Evolutionary conservation across 2,329 filamentous ascomycete species (phyloP).

Genomic region (Knufia fluminis): DNA sequence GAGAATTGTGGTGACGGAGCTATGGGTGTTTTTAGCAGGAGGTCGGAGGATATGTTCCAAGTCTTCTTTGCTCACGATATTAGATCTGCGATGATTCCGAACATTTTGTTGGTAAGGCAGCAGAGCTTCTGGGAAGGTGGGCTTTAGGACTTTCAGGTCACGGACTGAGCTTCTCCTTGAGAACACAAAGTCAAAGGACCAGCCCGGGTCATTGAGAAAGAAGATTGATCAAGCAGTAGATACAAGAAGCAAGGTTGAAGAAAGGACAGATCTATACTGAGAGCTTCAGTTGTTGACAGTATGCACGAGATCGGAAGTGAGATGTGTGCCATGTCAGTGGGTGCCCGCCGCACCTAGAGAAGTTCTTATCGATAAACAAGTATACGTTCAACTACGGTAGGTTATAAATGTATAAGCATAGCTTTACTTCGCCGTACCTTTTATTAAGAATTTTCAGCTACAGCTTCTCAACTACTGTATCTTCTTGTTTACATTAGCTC

Average conservation of each 20-base stretch:
- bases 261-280: not conserved
- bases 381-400: not conserved
- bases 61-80: constrained; percentile 56
- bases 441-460: too few relatives aligned
- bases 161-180: too few relatives aligned
- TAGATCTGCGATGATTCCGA: constrained; percentile 67
- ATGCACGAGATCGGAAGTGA: not conserved
- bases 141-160: not conserved
- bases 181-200: not conserved
- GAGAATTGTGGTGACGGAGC: constrained; percentile 77
- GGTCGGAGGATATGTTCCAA: constrained; percentile 1
- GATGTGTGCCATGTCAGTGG: not conserved
- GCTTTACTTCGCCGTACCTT: too few relatives aligned
- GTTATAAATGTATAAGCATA: too few relatives aligned
- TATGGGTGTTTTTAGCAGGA: constrained; percentile 30
- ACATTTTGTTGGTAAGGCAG: constrained; percentile 45
- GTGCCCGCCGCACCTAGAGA: not conserved
- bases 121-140: not conserved
- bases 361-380: not conserved
- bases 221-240: not conserved
- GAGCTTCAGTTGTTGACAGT: not conserved
- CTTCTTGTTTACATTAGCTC: too few relatives aligned
- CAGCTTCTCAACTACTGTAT: too few relatives aligned
- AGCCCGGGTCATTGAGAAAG: not conserved
- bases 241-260: not conserved